Percentiles rank a stretch among this genome's conserved stretches.
Conservation (phyloP, 108 stramenopile species). For the Nitzschia inconspicua region DNA sequence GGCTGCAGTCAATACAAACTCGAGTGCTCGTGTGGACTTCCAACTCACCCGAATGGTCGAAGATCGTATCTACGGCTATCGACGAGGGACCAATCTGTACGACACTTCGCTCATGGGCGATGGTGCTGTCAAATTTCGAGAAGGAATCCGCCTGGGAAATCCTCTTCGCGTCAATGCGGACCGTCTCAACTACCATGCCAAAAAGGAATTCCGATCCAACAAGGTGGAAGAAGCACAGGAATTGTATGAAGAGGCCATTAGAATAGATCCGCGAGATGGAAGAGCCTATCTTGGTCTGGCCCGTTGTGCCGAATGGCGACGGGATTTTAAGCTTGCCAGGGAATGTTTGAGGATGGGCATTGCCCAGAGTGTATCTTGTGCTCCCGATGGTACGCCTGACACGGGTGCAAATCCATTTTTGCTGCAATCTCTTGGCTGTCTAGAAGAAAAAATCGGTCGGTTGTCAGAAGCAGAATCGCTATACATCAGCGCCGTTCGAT, state of each 20-base stretch:
- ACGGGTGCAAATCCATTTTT: slow-evolving; percentile 78
- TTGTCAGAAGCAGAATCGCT: slow-evolving; percentile 71
- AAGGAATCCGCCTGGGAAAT: slow-evolving; percentile 64
- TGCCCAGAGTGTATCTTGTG: slow-evolving; percentile 32
- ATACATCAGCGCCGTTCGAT: slow-evolving; percentile 60
- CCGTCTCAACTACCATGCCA: slow-evolving; percentile 66
- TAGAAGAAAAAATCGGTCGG: slow-evolving; percentile 78
- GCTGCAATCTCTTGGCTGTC: slow-evolving; percentile 73
- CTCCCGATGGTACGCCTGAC: slow-evolving; percentile 31
- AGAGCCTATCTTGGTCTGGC: slow-evolving; percentile 82
- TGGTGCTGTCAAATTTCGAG: slow-evolving; percentile 75
- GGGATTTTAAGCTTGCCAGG: slow-evolving; percentile 67
- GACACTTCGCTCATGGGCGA: slow-evolving; percentile 72
- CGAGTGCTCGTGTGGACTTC: slow-evolving; percentile 41
- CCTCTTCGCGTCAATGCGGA: slow-evolving; percentile 73
- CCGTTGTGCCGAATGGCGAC: slow-evolving; percentile 68
- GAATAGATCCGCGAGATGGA: slow-evolving; percentile 76
- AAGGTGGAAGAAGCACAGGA: slow-evolving; percentile 32
- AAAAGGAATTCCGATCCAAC: slow-evolving; percentile 51
- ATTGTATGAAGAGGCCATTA: slow-evolving; percentile 33
- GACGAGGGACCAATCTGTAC: slow-evolving; percentile 53
- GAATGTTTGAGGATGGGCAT: slow-evolving; percentile 60
- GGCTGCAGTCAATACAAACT: neutral
- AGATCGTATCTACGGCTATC: slow-evolving; percentile 68
- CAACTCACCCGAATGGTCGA: slow-evolving; percentile 74